Evolutionary conservation across 306 rosid species (phyloP), one percentile per base, ranked within the genome.

Genomic region (Geum urbanum): DNA sequence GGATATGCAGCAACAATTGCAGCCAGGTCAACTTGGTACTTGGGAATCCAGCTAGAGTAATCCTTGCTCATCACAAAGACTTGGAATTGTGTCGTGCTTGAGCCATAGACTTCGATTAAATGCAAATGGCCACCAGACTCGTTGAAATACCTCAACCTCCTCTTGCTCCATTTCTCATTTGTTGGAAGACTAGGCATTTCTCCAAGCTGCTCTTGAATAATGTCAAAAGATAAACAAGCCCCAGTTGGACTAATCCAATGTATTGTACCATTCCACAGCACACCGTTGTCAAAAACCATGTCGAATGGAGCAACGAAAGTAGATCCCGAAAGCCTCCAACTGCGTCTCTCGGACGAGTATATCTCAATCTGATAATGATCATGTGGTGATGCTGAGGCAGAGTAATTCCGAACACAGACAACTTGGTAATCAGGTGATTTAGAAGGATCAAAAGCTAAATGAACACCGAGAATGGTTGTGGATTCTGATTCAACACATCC

Each of bases 71-170:
- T 62, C 61, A 78, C 78, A 27, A 66, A 72, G 12, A 81, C 79
- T 18, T 77, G 53, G 60, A 74, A 78, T n/a, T 55, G 69, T 59
- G 77, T 37, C n/a, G 55, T 40, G 44, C n/a, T 24, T 15, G 70
- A 41, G 22, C 51, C 71, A 56, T 58, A 53, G 15, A 77, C 24
- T 69, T 73, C 82, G 20, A 77, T 75, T 1, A 78, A 61, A 47
- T 82, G 75, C 54, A 82, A 52, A 71, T 75, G 78, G 16, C 72
- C 83, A 40, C 76, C 37, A 0, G 83, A 82, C 20, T 61, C 80
- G 4, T 75, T 73, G 14, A 77, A 78, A 18, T 74, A 74, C 18
- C 55, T 67, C 2, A 20, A 67, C 44, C 55, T 69, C 47, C 68
- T 47, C 35, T 39, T 13, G 48, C 43, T 20, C 73, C 77, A 57